phyloP scores from a whole-genome alignment of 805 yeast species.

The Candida sakaeoensis region DNA sequence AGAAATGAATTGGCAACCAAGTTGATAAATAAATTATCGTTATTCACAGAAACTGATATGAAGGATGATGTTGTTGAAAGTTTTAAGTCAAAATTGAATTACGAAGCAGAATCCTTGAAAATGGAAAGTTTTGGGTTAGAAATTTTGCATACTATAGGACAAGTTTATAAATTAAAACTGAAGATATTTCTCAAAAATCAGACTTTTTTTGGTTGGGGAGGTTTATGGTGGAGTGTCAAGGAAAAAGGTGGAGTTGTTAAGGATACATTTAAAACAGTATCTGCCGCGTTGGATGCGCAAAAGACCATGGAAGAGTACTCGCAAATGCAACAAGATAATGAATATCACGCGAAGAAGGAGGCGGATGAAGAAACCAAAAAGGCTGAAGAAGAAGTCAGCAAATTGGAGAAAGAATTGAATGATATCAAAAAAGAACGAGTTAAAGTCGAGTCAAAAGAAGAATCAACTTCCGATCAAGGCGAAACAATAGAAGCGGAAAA shows the following conservation, averaged over 20 bases:
- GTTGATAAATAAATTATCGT: constrained; percentile 44
- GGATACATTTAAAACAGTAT: constrained; percentile 67
- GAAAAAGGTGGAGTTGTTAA: constrained; percentile 72
- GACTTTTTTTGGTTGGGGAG: constrained; percentile 60
- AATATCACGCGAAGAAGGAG: constrained; percentile 38
- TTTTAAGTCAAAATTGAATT: constrained; percentile 61
- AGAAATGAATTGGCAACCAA: constrained; percentile 59
- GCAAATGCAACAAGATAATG: constrained; percentile 58
- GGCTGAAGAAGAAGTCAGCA: constrained; percentile 13
- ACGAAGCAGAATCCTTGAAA: constrained; percentile 80
- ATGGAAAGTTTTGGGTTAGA: constrained; percentile 85
- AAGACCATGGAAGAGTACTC: constrained; percentile 70
- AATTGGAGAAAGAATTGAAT: constrained; percentile 17
- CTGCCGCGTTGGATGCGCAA: constrained; percentile 77
- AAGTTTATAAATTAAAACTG: constrained; percentile 62
- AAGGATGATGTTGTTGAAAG: constrained; percentile 39
- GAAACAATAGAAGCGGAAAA: no score
- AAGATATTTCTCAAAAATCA: constrained; percentile 64
- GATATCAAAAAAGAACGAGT: constrained; percentile 17
- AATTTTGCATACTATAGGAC: constrained; percentile 72
- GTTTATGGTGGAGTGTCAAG: constrained; percentile 63
- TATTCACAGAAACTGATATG: constrained; percentile 43
- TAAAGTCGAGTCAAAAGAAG: constrained; percentile 12
- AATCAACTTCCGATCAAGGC: constrained; percentile 21
- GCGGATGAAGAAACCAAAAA: constrained; percentile 17